These are phyloP conservation scores for Gaultheria prostrata DNA, from an alignment of 148 eudicot species.

Conservation along the genomic window DNA sequence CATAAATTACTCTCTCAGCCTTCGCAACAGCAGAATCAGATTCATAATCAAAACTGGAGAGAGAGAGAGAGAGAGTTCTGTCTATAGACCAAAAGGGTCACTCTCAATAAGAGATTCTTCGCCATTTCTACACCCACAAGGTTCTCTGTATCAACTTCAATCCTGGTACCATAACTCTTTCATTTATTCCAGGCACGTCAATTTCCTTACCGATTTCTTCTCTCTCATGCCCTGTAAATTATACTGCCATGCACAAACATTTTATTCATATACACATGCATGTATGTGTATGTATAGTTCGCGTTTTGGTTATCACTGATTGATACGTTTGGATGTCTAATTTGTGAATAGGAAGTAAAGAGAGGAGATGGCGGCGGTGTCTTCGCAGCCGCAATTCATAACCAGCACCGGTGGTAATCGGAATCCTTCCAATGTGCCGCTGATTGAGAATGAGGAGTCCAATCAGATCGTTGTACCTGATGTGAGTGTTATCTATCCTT, in stretches of 20 bases:
- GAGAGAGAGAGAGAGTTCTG: neutral
- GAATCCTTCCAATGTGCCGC: slow-evolving; percentile 38
- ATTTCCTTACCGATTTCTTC: neutral
- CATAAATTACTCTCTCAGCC: no score
- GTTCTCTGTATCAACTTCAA: neutral
- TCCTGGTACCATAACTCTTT: neutral
- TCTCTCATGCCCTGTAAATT: slow-evolving; percentile 1
- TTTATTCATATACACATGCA: neutral
- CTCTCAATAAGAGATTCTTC: no score
- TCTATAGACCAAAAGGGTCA: neutral
- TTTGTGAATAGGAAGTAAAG: slow-evolving; percentile 23
- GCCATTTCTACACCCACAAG: neutral
- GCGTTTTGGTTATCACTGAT: neutral
- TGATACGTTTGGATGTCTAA: neutral
- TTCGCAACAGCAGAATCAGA: no score
- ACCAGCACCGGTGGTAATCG: slow-evolving; percentile 36
- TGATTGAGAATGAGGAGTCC: slow-evolving; percentile 54
- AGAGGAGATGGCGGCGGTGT: slow-evolving; percentile 40
- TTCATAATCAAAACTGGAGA: neutral
- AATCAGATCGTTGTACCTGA: slow-evolving; percentile 85
- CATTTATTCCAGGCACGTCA: neutral
- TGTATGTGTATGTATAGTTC: neutral
- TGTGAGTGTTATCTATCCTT: slow-evolving; percentile 28
- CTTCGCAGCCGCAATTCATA: slow-evolving; percentile 69
- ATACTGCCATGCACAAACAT: neutral